Evolutionary conservation across 2,329 filamentous ascomycete species (phyloP).

Genomic region (Fusarium liriodendri): DNA sequence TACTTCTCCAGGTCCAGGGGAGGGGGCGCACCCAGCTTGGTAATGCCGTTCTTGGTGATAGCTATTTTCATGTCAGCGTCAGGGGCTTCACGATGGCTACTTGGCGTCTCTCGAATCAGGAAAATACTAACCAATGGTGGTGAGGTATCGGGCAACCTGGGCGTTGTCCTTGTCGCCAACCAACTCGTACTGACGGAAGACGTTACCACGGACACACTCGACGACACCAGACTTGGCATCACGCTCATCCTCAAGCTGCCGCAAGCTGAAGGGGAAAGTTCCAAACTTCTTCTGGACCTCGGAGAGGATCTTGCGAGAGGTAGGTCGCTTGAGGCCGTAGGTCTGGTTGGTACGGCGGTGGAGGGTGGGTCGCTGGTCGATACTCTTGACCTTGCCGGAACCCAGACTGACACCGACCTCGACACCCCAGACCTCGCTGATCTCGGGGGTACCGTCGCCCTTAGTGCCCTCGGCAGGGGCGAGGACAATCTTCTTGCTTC

Average conservation of each 20-base stretch:
- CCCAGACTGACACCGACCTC: slow-evolving; percentile 94
- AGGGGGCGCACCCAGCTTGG: slow-evolving; percentile 82
- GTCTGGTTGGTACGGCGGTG: slow-evolving; percentile 93
- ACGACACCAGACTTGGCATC: slow-evolving; percentile 95
- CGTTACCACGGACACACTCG: slow-evolving; percentile 92
- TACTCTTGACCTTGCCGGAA: slow-evolving; percentile 92
- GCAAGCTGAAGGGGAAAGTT: slow-evolving; percentile 96
- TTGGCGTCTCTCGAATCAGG: neutral
- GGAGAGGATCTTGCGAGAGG: slow-evolving; percentile 90
- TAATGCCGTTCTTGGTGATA: slow-evolving; percentile 97
- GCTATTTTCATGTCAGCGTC: slow-evolving; percentile 62
- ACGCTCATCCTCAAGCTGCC: slow-evolving; percentile 96
- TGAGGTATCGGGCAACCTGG: slow-evolving; percentile 87
- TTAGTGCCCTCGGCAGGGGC: slow-evolving; percentile 87
- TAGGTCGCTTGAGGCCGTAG: slow-evolving; percentile 93
- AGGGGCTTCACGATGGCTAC: neutral
- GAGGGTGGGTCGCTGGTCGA: slow-evolving; percentile 88
- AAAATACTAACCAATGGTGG: slow-evolving; percentile 85
- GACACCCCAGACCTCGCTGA: slow-evolving; percentile 97
- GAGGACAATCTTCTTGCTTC: slow-evolving; percentile 96
- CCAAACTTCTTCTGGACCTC: slow-evolving; percentile 98
- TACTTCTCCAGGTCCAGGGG: slow-evolving; percentile 81
- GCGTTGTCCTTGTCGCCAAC: slow-evolving; percentile 92
- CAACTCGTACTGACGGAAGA: slow-evolving; percentile 95
- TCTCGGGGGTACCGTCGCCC: slow-evolving; percentile 88